phyloP scores from a whole-genome alignment of 164 flowering plant genomes.

The Sextonia rubra region DNA sequence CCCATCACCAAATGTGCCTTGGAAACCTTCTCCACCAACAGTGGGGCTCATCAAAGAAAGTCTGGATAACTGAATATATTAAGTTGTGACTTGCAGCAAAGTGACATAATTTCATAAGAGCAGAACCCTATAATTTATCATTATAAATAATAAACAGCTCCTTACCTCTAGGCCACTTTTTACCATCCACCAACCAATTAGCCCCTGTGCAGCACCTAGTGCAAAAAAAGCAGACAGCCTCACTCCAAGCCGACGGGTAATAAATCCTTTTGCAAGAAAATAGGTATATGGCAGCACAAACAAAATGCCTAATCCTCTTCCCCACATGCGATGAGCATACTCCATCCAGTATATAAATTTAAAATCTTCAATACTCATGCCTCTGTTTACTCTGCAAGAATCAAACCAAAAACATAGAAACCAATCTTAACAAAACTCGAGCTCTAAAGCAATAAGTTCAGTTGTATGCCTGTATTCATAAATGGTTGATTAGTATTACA shows the following conservation, averaged over 20 bases:
- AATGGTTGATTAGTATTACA: no score
- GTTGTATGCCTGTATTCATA: neutral
- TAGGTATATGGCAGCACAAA: conserved; percentile 88
- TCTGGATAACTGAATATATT: no score
- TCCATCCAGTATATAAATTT: conserved; percentile 99
- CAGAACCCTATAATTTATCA: neutral
- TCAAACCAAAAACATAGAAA: conserved; percentile 1
- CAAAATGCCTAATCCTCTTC: conserved; percentile 83
- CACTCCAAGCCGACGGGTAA: conserved; percentile 65
- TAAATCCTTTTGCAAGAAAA: conserved; percentile 79
- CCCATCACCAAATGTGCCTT: no score
- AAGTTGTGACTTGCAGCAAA: no score
- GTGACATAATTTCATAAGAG: no score
- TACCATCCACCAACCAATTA: conserved; percentile 99
- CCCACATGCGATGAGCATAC: conserved; percentile 99
- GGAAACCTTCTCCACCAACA: no score
- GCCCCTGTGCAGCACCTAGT: conserved; percentile 96
- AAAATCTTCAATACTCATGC: conserved; percentile 86
- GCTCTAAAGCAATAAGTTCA: neutral
- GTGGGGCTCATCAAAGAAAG: no score
- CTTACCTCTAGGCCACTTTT: conserved; percentile 95
- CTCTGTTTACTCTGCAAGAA: conserved; percentile 68
- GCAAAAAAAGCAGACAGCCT: conserved; percentile 84
- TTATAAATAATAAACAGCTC: neutral
- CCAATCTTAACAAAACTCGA: neutral